These are phyloP conservation scores for Ceratopteris richardii DNA, from an alignment of 75 land plant genomes.

Conservation along the genomic window DNA sequence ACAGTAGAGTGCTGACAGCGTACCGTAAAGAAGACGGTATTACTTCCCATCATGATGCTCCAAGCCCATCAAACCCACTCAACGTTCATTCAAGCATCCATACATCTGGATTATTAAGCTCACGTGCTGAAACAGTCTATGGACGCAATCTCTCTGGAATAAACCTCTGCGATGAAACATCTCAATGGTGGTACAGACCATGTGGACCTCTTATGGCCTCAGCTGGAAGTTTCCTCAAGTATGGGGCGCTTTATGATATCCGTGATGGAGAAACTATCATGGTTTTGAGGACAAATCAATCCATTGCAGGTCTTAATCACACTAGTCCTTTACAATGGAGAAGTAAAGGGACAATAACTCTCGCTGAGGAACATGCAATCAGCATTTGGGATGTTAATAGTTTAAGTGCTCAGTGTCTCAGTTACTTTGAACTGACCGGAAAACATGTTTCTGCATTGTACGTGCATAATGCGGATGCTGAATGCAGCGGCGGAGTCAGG, in stretches of 20 bases:
- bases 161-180: constrained; percentile 15
- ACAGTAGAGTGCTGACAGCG: constrained; percentile 51
- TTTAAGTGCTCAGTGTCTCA: constrained; percentile 42
- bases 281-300: constrained; percentile 62
- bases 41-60: not conserved
- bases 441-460: constrained; percentile 63
- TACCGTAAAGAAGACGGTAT: constrained; percentile 41
- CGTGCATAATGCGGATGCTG: constrained; percentile 81
- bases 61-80: too few species aligned
- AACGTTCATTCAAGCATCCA: too few species aligned
- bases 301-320: constrained; percentile 50
- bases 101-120: too few species aligned
- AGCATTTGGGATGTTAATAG: constrained; percentile 88
- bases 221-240: constrained; percentile 50
- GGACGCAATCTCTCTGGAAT: too few species aligned
- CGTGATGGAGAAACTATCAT: constrained; percentile 88
- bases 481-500: constrained; percentile 86
- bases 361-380: constrained; percentile 66
- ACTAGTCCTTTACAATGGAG: constrained; percentile 93
- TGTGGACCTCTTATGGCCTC: constrained; percentile 81
- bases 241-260: constrained; percentile 62
- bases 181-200: constrained; percentile 89
- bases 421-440: constrained; percentile 39
- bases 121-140: too few species aligned
- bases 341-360: constrained; percentile 63